phyloP scores from a whole-genome alignment of 1,284 basidiomycete genomes.

The Xanthoconium separans region DNA sequence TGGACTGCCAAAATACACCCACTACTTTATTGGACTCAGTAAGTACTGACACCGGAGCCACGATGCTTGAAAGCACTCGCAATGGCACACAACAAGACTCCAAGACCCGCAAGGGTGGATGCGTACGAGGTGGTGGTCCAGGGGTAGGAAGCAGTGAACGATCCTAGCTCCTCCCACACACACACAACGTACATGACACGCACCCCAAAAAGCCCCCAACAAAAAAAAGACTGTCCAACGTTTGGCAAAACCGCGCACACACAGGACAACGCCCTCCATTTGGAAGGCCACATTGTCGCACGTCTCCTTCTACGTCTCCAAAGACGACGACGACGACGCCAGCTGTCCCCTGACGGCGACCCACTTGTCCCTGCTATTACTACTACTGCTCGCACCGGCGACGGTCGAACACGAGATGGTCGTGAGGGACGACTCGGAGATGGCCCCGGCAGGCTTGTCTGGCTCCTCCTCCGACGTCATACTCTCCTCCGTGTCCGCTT shows the following conservation, averaged over 20 bases:
- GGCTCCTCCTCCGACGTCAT: constrained; percentile 69
- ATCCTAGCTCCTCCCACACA: neutral
- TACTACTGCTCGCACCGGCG: too few relatives aligned
- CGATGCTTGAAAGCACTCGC: constrained; percentile 12
- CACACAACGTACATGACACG: neutral
- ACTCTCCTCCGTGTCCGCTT: constrained; percentile 72
- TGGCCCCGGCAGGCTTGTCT: constrained; percentile 38
- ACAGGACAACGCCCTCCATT: too few relatives aligned
- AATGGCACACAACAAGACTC: constrained; percentile 12
- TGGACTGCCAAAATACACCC: constrained; percentile 13
- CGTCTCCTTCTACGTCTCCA: neutral
- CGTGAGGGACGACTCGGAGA: constrained; percentile 11
- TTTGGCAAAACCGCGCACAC: constrained; percentile 3
- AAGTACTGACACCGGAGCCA: constrained; percentile 21
- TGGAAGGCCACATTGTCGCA: too few relatives aligned
- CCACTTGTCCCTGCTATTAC: constrained; percentile 61
- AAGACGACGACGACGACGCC: neutral
- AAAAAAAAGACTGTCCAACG: constrained; percentile 16
- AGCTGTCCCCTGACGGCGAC: constrained; percentile 55
- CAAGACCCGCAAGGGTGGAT: constrained; percentile 1
- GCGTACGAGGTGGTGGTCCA: too few relatives aligned
- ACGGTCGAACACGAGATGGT: too few relatives aligned
- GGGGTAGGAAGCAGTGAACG: too few relatives aligned
- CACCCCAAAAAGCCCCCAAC: neutral
- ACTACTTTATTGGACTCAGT: constrained; percentile 22